Evolutionary conservation across 208 protist species (phyloP).

Genomic region (Herpetomonas samuelpessoai): DNA sequence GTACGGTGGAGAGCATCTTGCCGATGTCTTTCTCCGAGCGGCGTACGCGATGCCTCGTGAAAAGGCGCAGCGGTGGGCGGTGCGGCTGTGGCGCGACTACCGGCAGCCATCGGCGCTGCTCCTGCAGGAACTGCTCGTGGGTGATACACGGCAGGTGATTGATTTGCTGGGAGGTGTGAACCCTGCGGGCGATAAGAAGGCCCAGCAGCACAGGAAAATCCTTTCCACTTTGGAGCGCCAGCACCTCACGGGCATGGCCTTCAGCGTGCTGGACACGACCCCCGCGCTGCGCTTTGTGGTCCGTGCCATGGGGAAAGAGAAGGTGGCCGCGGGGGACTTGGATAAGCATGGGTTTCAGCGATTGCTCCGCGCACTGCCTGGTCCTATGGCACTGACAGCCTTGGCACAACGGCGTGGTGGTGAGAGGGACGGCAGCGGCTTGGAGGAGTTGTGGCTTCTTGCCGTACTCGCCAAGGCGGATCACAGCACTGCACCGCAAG

Average conservation of each 20-base stretch:
- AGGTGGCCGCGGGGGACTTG: constrained; percentile 44
- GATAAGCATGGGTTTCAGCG: constrained; percentile 70
- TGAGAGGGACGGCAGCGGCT: constrained; percentile 8
- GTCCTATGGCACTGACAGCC: constrained; percentile 8
- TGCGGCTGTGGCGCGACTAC: constrained; percentile 21
- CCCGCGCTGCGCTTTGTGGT: constrained; percentile 40
- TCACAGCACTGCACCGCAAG: not conserved
- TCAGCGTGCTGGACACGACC: constrained; percentile 44
- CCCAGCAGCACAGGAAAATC: not conserved
- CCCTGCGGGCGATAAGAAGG: too few species aligned
- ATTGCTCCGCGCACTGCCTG: constrained; percentile 50
- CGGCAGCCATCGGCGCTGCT: constrained; percentile 18
- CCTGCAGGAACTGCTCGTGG: constrained; percentile 32
- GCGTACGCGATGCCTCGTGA: constrained; percentile 16
- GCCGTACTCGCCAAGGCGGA: not conserved
- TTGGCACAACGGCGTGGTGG: not conserved
- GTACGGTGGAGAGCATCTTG: not conserved
- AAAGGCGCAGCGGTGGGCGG: not conserved
- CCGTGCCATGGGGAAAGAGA: constrained; percentile 19
- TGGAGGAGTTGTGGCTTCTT: constrained; percentile 23
- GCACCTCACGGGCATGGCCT: constrained; percentile 52
- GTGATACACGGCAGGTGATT: constrained; percentile 22
- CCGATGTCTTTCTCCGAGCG: constrained; percentile 13
- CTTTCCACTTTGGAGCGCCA: constrained; percentile 5
- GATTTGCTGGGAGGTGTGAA: too few species aligned